Base-by-base conservation (phyloP, 164 flowering plant genomes). In the Magnolia kwangsiensis region DNA sequence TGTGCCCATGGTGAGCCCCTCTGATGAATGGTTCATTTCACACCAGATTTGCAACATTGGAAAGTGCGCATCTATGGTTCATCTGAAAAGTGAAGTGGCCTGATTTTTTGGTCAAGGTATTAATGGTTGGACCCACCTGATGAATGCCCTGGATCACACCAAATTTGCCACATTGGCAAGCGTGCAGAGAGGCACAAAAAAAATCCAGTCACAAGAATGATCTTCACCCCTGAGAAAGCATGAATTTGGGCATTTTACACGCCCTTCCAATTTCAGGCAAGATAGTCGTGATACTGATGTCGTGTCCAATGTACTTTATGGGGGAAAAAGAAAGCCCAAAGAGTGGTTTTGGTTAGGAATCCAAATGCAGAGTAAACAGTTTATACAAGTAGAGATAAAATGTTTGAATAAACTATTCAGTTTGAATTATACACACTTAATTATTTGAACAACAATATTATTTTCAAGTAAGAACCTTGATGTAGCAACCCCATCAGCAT, bases 401-500 rank as follows among this genome's bases (percentile, higher is more conserved):
- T 37, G 45, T 37, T 37, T 37, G 45, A 37, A 37, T 37, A 37
- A 37, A 37, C 45, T 37, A 3, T 37, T 37, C 45, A 5, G 45
- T 37, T 37, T 37, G 45, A 37, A 37, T 37, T 37, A 37, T 1
- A 37, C 45, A 37, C 45, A 37, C 45, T 37, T 37, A 37, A 37
- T 5, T 37, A 37, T 37, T 37, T 37, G 45, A 37, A 37, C 45
- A 37, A 37, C 7, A 37, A 37, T 13, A 31, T 67, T 16, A 24
- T 67, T 11, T 31, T 29, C 16, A 45, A 29, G 71, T 69, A 74
- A 68, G 20, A 72, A 95, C 99, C 99, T 96, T 80, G 98, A 90
- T 75, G 93, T 72, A 78, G 87, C 81, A 51, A 82, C 76, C 23
- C 90, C 92, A 82, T 92, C 90, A 18, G 83, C 72, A 81, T 68